A percentile compares a stretch with the other conserved stretches of the same genome.
Evolutionary conservation across 2,329 filamentous ascomycete genomes (phyloP).

Genomic region (Plectosphaerella plurivora): DNA sequence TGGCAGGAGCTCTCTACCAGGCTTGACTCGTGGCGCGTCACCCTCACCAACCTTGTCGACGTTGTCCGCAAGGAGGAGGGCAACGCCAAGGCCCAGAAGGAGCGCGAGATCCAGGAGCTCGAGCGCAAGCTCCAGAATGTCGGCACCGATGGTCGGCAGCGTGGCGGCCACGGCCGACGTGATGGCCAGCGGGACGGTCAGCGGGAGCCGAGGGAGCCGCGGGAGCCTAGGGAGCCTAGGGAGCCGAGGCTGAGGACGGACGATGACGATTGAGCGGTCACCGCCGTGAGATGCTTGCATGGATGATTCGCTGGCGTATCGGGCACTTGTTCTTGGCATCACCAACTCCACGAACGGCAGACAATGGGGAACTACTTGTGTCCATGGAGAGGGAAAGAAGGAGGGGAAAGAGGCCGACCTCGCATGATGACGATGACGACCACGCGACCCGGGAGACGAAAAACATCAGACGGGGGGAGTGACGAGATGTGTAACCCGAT

Average conservation of each 20-base stretch:
- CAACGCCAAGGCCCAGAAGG: conserved; percentile 71
- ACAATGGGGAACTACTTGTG: too few relatives aligned
- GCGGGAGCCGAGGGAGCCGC: conserved; percentile 19
- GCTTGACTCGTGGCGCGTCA: conserved; percentile 86
- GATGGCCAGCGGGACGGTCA: conserved; percentile 14
- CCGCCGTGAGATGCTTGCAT: not conserved
- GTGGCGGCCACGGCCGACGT: conserved; percentile 22
- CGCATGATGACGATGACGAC: too few relatives aligned
- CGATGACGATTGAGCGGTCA: conserved; percentile 46
- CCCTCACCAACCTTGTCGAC: conserved; percentile 70
- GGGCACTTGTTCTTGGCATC: not conserved
- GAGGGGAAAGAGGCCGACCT: not conserved
- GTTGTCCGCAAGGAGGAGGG: conserved; percentile 79
- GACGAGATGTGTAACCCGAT: too few relatives aligned
- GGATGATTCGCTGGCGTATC: not conserved
- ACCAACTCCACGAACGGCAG: not conserved
- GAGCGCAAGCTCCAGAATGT: conserved; percentile 59
- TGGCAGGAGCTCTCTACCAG: conserved; percentile 92
- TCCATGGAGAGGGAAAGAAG: not conserved
- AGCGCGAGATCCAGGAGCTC: conserved; percentile 68
- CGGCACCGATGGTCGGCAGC: conserved; percentile 25
- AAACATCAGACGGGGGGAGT: too few relatives aligned
- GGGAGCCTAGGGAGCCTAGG: conserved; percentile 7
- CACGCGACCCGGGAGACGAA: too few relatives aligned
- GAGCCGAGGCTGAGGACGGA: conserved; percentile 45